phyloP scores from a whole-genome alignment of 148 eudicot genomes.

The Rhododendron simsii region DNA sequence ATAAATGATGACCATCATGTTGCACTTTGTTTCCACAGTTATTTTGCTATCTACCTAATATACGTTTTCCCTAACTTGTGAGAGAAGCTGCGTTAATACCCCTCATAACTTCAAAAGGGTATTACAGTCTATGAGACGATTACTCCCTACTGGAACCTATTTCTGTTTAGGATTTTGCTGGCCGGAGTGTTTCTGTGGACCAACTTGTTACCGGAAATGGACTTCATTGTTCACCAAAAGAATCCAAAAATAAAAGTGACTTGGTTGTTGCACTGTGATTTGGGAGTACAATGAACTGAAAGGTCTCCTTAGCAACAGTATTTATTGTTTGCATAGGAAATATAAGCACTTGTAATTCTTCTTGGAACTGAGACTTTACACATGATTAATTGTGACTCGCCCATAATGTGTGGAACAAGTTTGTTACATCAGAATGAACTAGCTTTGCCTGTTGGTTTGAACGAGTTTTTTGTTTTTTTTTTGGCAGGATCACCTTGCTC shows the following conservation, averaged over 20 bases:
- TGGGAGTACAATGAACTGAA: neutral
- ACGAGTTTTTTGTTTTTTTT: neutral
- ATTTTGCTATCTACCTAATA: neutral
- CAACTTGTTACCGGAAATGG: neutral
- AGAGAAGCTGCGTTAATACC: neutral
- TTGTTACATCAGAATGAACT: neutral
- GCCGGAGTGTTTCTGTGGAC: neutral
- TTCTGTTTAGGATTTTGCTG: neutral
- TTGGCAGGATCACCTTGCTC: constrained; percentile 92
- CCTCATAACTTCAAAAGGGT: neutral
- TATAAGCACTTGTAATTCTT: neutral
- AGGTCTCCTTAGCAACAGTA: neutral
- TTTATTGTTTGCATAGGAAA: neutral
- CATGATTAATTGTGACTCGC: neutral
- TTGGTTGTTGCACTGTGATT: neutral
- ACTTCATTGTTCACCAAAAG: neutral
- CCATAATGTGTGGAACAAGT: neutral
- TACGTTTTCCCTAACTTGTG: neutral
- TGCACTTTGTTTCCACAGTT: neutral
- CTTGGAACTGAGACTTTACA: neutral
- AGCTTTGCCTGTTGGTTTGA: neutral
- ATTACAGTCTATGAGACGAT: neutral
- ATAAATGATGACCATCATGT: neutral
- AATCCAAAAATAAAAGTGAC: neutral
- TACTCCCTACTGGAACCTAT: neutral